Percentiles rank a stretch among this genome's conserved stretches.
phyloP scores from a whole-genome alignment of 1,284 basidiomycete genomes.

The Ceratobasidium sp. region DNA sequence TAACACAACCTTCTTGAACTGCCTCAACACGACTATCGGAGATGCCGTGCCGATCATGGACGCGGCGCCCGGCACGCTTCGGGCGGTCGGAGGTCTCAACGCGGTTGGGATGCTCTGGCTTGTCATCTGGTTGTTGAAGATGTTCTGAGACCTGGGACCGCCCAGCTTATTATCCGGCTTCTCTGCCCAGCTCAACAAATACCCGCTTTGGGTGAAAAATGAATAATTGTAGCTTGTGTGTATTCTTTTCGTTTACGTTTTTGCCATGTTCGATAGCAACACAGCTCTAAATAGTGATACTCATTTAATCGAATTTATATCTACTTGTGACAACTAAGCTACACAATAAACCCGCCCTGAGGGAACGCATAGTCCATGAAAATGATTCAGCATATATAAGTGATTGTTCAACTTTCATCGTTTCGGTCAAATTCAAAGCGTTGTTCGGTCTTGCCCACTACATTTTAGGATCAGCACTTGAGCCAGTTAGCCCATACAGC shows the following conservation, averaged over 20 bases:
- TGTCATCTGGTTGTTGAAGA: constrained; percentile 13
- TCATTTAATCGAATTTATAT: background rate
- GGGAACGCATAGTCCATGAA: background rate
- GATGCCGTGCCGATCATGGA: constrained; percentile 40
- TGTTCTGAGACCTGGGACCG: background rate
- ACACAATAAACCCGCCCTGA: background rate
- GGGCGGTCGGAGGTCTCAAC: constrained; percentile 1
- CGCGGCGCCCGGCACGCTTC: constrained; percentile 11
- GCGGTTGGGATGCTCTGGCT: constrained; percentile 23
- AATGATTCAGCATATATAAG: background rate
- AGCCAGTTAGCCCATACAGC: background rate
- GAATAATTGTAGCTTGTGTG: background rate
- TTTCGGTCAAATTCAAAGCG: background rate
- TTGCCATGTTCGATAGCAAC: background rate
- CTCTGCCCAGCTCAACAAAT: background rate
- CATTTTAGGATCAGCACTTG: background rate
- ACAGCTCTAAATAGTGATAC: background rate
- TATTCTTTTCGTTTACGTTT: background rate
- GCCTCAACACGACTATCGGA: constrained; percentile 41
- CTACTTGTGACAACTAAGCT: background rate
- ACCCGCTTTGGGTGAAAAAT: background rate
- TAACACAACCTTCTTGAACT: constrained; percentile 38
- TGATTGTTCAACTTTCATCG: background rate
- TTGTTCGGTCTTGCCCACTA: constrained; percentile 22
- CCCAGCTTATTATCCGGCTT: background rate